Evolutionary conservation across 805 yeast species (phyloP), one percentile per base, ranked within the genome.

Genomic region (Hanseniaspora nectarophila): DNA sequence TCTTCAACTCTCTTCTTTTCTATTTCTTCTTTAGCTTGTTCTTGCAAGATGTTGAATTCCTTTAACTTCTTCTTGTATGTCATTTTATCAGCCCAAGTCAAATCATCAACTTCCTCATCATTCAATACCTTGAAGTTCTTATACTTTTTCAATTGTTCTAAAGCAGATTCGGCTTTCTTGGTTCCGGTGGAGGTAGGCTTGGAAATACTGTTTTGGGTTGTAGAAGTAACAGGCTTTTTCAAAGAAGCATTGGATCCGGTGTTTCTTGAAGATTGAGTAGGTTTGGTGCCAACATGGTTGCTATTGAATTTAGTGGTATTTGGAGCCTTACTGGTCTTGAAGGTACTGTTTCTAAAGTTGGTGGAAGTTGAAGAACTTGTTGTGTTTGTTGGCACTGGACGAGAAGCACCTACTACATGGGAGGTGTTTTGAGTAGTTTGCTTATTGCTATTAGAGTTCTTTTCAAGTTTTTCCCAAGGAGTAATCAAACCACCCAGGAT

Each of bases 401-500:
- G 46, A 24, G 47, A 20, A n/a, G 55, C 51, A 20, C 52, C 51
- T 26, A 39, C 54, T 35, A 55, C 54, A 31, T 48, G 28, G 24
- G 51, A 48, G 46, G 54, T 33, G 51, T 51, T 46, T 61, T 59
- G 63, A 16, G 9, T 35, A 57, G 64, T 15, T 18, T 46, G 51
- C 21, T 46, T 45, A 69, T 69, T 71, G 64, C 64, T 71, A 70
- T 67, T 77, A 69, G 74, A 77, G 66, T 81, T 95, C 60, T 89
- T 49, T 42, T 49, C 53, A 26, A 42, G 32, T 12, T 49, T 92
- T 64, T 87, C 97, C 96, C 97, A 90, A 68, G 84, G 86, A 59
- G 83, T 75, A 35, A 86, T 94, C 61, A 84, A 83, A 58, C 95
- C 95, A 56, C 87, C 85, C 54, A 94, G 81, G 67, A 92, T 89